Evolutionary conservation across 2,329 filamentous ascomycete species (phyloP), one percentile per base, ranked within the genome.

Genomic region (Dendrostoma leiphaemia): DNA sequence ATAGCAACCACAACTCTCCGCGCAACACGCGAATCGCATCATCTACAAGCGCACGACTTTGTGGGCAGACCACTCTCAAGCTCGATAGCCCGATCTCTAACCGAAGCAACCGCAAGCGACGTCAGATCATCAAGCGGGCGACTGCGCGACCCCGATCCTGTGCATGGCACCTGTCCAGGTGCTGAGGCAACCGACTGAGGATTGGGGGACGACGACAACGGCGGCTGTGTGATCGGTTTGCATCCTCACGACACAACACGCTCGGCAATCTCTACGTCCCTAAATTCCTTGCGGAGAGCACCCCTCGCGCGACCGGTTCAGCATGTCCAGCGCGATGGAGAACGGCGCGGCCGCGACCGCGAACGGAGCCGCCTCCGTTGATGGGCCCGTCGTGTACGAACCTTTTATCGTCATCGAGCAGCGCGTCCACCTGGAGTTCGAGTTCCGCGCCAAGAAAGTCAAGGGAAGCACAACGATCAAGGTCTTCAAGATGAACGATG

Each of bases 401-500:
- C 66, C 67, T 41, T 80, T 75, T 58, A 66, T 80, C 37, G 74
- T 97, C 54, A 80, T 90, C 51, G 88, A 91, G 72, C 93, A 97
- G 73, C 89, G 90, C 68, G 86, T 99, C 47, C 87, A 91, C 64
- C 78, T 99, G 57, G 92, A 97, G 64, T 79, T 99, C 67, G 89
- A 96, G 73, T 95, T 99, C 68, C 80, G 82, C 60, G 83, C 82
- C 51, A 87, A 86, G 70, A 82, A 79, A 65, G 74, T 97, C 64
- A 85, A 82, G 58, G 94, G 94, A 48, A 87, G 83, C 59, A 90
- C 89, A 8, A 88, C 92, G 62, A 88, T 99, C 62, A 88, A 86
- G 28, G 84, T 97, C 51, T 86, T 88, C 61, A 76, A 81, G 54
- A 76, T 82, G 56, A 47, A 37, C 37, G 72, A 83, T 56, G 82